Percentiles rank a stretch among this genome's conserved stretches.
phyloP scores from a whole-genome alignment of 345 rosid species.

The Eucalyptus regnans region DNA sequence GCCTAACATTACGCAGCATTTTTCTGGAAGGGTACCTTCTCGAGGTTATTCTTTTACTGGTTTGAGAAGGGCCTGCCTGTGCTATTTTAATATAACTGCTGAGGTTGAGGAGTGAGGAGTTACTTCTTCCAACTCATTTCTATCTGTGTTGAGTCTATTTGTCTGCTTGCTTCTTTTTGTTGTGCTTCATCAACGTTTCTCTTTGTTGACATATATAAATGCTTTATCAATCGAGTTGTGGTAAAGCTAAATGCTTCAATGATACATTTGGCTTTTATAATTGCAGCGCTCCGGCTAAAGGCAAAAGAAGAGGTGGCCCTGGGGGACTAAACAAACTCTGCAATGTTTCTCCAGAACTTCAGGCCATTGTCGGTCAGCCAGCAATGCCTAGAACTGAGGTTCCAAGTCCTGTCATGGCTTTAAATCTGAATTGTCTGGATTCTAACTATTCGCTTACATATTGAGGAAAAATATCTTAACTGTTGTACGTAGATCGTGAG shows the following conservation, averaged over 20 bases:
- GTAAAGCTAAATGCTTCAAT: not conserved
- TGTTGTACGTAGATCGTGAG: slow-evolving; percentile 6
- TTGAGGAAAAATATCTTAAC: not conserved
- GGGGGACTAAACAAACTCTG: slow-evolving; percentile 25
- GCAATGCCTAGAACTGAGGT: slow-evolving; percentile 27
- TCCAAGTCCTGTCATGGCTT: not conserved
- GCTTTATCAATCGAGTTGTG: not conserved
- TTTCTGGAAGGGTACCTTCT: not conserved
- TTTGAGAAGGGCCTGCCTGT: not conserved
- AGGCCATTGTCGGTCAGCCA: slow-evolving; percentile 18
- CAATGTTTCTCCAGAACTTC: slow-evolving; percentile 19
- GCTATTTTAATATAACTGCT: not conserved
- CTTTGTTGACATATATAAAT: not conserved
- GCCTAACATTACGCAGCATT: not conserved
- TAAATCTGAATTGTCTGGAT: not conserved
- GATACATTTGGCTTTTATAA: not conserved
- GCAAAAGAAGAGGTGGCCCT: slow-evolving; percentile 14
- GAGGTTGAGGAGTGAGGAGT: not conserved
- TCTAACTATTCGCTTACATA: not conserved
- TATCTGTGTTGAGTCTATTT: not conserved
- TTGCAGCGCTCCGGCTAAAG: slow-evolving; percentile 4
- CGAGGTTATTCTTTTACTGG: not conserved
- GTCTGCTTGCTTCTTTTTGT: not conserved
- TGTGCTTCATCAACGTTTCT: not conserved
- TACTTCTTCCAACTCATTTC: not conserved